phyloP scores from a whole-genome alignment of 2,329 filamentous ascomycete species.

The Exophiala spinifera region DNA sequence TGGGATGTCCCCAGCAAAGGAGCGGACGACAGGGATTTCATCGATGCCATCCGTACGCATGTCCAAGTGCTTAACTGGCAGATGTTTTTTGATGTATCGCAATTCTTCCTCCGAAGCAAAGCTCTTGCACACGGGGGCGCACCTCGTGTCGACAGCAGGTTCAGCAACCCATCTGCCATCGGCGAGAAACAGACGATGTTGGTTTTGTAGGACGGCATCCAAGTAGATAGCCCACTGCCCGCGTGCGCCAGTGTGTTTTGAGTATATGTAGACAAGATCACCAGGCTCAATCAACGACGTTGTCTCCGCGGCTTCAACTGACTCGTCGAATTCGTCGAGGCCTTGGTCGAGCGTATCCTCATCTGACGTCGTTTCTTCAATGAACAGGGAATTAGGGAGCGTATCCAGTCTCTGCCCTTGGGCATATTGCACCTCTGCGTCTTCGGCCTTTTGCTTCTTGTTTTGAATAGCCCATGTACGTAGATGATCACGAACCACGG shows the following conservation, averaged over 20 bases:
- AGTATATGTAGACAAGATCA: not conserved
- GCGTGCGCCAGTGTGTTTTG: not conserved
- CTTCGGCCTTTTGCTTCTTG: slow-evolving; percentile 13
- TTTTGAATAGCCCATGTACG: slow-evolving; percentile 20
- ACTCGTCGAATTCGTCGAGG: slow-evolving; percentile 8
- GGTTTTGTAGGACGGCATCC: not conserved
- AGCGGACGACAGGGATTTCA: slow-evolving; percentile 33
- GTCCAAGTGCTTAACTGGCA: slow-evolving; percentile 22
- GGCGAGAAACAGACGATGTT: slow-evolving; percentile 11
- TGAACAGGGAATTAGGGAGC: slow-evolving; percentile 27
- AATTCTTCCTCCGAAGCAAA: slow-evolving; percentile 25
- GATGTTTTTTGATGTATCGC: slow-evolving; percentile 15
- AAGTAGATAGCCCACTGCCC: not conserved
- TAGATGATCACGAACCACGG: slow-evolving; percentile 20
- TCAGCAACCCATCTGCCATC: slow-evolving; percentile 25
- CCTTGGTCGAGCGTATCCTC: slow-evolving; percentile 8
- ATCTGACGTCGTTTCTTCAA: slow-evolving; percentile 14
- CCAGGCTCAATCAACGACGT: not conserved
- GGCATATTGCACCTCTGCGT: slow-evolving; percentile 8
- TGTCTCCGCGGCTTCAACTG: not conserved
- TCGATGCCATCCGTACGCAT: slow-evolving; percentile 17
- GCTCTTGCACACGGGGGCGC: slow-evolving; percentile 7
- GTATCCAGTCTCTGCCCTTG: slow-evolving; percentile 6
- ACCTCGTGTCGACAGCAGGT: not conserved
- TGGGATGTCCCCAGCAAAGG: slow-evolving; percentile 38